A percentile compares a stretch with the other conserved stretches of the same genome.
Evolutionary conservation across 2,329 filamentous ascomycete genomes (phyloP).

Genomic region (Pseudocercospora fijiensis): DNA sequence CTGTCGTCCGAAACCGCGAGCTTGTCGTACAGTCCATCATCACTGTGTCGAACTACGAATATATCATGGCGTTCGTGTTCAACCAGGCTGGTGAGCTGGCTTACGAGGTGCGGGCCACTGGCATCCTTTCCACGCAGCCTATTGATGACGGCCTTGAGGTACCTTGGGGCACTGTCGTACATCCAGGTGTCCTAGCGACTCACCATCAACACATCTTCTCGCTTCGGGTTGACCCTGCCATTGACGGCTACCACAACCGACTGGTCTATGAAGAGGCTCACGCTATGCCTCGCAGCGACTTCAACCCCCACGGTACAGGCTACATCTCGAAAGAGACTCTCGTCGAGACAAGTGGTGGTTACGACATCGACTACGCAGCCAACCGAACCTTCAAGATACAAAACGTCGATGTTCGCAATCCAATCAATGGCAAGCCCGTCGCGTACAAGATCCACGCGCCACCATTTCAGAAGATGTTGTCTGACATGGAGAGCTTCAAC

Average conservation of each 20-base stretch:
- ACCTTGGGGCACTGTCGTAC: conserved; percentile 57
- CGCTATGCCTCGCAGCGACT: conserved; percentile 50
- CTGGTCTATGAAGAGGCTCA: conserved; percentile 55
- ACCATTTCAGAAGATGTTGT: conserved; percentile 52
- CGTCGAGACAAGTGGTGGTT: conserved; percentile 26
- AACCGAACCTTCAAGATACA: conserved; percentile 58
- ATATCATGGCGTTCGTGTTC: conserved; percentile 65
- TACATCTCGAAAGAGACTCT: conserved; percentile 53
- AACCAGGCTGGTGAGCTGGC: conserved; percentile 62
- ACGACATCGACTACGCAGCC: conserved; percentile 45
- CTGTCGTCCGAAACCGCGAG: conserved; percentile 61
- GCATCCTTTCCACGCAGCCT: conserved; percentile 63
- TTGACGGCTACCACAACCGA: conserved; percentile 59
- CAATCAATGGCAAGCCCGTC: conserved; percentile 48
- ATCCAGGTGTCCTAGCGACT: conserved; percentile 63
- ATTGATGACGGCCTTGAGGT: conserved; percentile 56
- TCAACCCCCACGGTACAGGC: conserved; percentile 62
- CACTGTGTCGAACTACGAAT: conserved; percentile 66
- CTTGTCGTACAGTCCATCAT: conserved; percentile 67
- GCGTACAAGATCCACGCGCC: conserved; percentile 52
- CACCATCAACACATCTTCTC: conserved; percentile 72
- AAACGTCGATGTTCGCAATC: conserved; percentile 50
- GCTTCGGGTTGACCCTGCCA: conserved; percentile 63
- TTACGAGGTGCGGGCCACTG: conserved; percentile 64
- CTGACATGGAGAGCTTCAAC: conserved; percentile 47